Evolutionary conservation across 345 rosid species (phyloP), one percentile per base, ranked within the genome.

Genomic region (Mercurialis annua): DNA sequence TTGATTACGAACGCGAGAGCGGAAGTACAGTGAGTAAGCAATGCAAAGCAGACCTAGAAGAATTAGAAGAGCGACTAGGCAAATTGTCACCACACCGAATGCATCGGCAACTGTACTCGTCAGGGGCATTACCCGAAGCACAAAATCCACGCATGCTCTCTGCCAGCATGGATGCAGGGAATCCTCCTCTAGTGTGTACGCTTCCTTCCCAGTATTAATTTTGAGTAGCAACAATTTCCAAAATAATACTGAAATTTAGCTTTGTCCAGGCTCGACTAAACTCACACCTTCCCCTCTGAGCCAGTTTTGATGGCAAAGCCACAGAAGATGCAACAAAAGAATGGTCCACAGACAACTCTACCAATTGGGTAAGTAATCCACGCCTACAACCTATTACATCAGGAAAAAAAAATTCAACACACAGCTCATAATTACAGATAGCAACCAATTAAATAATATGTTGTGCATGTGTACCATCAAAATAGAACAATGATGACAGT

Each of bases 111-210:
- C 81, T 79, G 80, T 67, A 84, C 89, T 85, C 78, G 84, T 86
- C 96, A 81, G 98, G 98, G 97, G 98, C 99, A 94, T 94, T 83
- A 94, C 98, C 98, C 97, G 80, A 84, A 83, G 71, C 84, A 91
- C 94, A 82, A 86, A 84, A 82, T 87, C 92, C 98, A 84, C 89
- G 90, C 95, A 92, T 94, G 90, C 97, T 94, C 92, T 92, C 93
- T 76, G 82, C 97, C 90, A 94, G 99, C 97, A 94, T 91, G 92
- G 96, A 86, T 90, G 79, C 97, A 86, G 77, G 66, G 78, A 65
- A 74, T 50, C 81, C 91, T 66, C 71, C 67, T 81, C 78, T 59
- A 77, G 81, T 54, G 60, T 42, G 72, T 62, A 50, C 67, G 59
- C 71, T 67, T 72, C 78, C 81, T 76, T 79, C 73, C 73, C 68